Base-by-base conservation (phyloP, 2,329 filamentous ascomycete genomes). In the Domatiomyces globalis region DNA sequence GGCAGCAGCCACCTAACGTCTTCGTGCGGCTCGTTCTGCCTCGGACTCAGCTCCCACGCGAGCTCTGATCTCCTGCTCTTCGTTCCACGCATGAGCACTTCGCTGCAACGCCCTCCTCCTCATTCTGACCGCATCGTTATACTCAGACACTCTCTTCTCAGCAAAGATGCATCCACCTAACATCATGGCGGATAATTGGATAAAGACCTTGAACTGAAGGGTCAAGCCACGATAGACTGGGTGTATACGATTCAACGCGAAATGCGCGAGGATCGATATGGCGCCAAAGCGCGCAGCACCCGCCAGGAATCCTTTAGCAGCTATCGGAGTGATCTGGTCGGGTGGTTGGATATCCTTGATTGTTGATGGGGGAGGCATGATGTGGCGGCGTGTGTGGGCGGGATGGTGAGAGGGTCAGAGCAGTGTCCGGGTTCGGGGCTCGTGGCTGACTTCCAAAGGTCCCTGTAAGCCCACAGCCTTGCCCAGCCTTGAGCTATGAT, bases 121-220 rank as follows among this genome's bases (percentile, higher is more conserved):
- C 56, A 63, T 63, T 51, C 71, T 61, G 51, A 71, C 56, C 9
- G 63, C 54, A n/a, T 72, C 65, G 53, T 73, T 67, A 58, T 71
- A 74, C 47, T 71, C 69, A 19, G 63, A 66, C 42, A 73, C 68
- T 43, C 70, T 61, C 53, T 63, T 64, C 62, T 74, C 72, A 2
- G 72, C 72, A 65, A 71, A 73, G 46, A 74, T 67, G 56, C 67
- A 71, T 1, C 71, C 72, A 7, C 72, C 72, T 46, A 73, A 60
- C 4, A 67, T 73, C 70, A 73, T 72, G 33, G 62, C 64, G 4
- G 66, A 67, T 27, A 74, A 66, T 54, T 74, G 71, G 36, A 74
- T 57, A 55, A 72, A 73, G 25, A 72, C 67, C 55, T 74, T 74
- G 61, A 73, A 74, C 54, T 74, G 72, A 45, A 69, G 64, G 12